Percentiles rank a stretch among this genome's conserved stretches.
Conservation (phyloP, 495 filamentous ascomycete genomes). For the Aspergillus biplanus region DNA sequence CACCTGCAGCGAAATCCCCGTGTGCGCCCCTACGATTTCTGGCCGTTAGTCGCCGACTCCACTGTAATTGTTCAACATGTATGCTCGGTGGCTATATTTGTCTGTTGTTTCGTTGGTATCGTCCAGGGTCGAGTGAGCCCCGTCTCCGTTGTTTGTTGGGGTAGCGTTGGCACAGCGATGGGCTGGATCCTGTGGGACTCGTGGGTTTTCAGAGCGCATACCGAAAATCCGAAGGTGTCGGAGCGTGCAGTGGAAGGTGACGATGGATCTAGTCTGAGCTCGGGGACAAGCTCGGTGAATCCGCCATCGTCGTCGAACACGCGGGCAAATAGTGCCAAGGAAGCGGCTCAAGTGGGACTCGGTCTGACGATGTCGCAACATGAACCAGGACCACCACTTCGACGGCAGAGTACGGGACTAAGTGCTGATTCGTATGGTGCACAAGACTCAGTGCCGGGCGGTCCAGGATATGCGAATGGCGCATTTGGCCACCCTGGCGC, state of each 20-base stretch:
- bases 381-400: constrained; percentile 16
- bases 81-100: constrained; percentile 89
- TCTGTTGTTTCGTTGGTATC: constrained; percentile 91
- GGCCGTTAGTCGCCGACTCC: constrained; percentile 91
- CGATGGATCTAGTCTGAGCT: constrained; percentile 52
- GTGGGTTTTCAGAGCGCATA: constrained; percentile 72
- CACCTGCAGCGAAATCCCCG: constrained; percentile 95
- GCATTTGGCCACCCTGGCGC: constrained; percentile 2
- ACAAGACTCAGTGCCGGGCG: constrained; percentile 24
- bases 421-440: constrained; percentile 23
- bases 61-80: constrained; percentile 98
- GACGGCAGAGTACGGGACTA: constrained; percentile 25
- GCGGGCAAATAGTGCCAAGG: constrained; percentile 32
- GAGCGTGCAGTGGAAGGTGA: constrained; percentile 46
- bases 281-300: constrained; percentile 44
- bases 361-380: constrained; percentile 47
- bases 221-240: constrained; percentile 40
- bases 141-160: constrained; percentile 81
- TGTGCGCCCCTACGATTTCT: constrained; percentile 95
- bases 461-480: constrained; percentile 16
- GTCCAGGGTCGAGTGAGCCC: constrained; percentile 83
- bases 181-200: constrained; percentile 92
- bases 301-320: constrained; percentile 29
- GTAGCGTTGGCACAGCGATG: constrained; percentile 78
- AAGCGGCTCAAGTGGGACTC: constrained; percentile 44